A percentile compares a stretch with the other conserved stretches of the same genome.
phyloP scores from a whole-genome alignment of 768 basidiomycete genomes.

The Lentinula raphanica region DNA sequence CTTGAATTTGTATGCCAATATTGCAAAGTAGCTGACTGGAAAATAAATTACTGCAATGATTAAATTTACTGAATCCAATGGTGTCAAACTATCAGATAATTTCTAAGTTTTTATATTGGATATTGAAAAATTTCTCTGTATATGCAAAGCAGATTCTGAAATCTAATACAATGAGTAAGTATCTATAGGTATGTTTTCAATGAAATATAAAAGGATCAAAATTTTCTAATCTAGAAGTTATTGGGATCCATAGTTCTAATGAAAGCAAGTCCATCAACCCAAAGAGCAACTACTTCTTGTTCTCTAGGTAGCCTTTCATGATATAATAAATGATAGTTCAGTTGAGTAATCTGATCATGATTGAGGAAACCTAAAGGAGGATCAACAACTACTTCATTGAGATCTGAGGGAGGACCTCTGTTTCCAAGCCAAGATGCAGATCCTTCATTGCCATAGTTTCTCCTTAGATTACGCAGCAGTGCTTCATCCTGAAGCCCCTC shows the following conservation, averaged over 20 bases:
- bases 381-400: conserved; percentile 10
- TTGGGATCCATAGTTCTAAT: neutral
- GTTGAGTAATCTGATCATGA: neutral
- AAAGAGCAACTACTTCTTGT: neutral
- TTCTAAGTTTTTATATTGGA: too few relatives aligned
- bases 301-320: neutral
- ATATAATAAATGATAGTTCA: neutral
- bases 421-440: conserved; percentile 10
- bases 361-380: neutral
- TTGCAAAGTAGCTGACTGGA: too few relatives aligned
- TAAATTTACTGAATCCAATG: too few relatives aligned
- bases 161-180: too few relatives aligned
- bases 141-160: too few relatives aligned
- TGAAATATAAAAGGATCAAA: too few relatives aligned
- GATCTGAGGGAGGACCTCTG: conserved; percentile 2
- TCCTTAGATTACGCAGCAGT: conserved; percentile 5
- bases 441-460: conserved; percentile 7
- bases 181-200: too few relatives aligned
- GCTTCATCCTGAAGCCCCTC: conserved; percentile 5
- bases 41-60: too few relatives aligned
- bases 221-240: too few relatives aligned
- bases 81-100: too few relatives aligned
- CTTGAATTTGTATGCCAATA: too few relatives aligned
- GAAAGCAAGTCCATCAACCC: neutral
- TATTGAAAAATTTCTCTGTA: too few relatives aligned